Evolutionary conservation across 305 asterid genomes (phyloP), one percentile per base, ranked within the genome.

Genomic region (Solanum hybrid): DNA sequence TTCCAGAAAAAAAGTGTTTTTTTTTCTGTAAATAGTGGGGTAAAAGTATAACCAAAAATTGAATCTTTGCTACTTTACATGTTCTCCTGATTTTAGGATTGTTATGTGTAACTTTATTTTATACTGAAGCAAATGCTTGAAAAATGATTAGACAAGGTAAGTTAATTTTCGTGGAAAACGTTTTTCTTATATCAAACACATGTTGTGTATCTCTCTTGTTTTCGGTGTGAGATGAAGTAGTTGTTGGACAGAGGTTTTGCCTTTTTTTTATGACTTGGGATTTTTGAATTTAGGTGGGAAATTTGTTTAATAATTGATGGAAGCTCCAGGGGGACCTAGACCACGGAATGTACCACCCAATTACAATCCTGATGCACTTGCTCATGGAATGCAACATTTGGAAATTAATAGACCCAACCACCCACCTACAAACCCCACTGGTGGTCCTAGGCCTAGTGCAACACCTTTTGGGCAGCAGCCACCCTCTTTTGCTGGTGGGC

Each of bases 261-360:
- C 71, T 7, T 18, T 61, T 61, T 40, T 40, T 20, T 61, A 20
- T 61, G 71, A 61, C 12, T 61, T 61, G 71, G 71, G 71, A 61
- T 20, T 61, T 61, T 61, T 61, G 12, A 61, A 61, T 61, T 20
- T 61, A 61, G 71, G 71, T 78, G 84, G 84, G 84, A 78, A 20
- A 22, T 35, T 78, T 78, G 84, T 22, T 22, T 78, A 5, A 26
- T 76, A 89, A 82, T 26, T 35, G 39, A 97, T 97, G 99, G 94
- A 98, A 87, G 92, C 95, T 93, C 98, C 98, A 22, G 97, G 96
- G 89, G 96, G 98, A 89, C 93, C 96, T 85, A 95, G 99, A 92
- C 96, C 97, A 7, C 97, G 97, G 93, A 95, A 91, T 93, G 91
- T 91, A 80, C 97, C 96, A 87, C 97, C 94, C 14, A 95, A 92